phyloP scores from a whole-genome alignment of 495 filamentous ascomycete species.

The Penicillium manginii region DNA sequence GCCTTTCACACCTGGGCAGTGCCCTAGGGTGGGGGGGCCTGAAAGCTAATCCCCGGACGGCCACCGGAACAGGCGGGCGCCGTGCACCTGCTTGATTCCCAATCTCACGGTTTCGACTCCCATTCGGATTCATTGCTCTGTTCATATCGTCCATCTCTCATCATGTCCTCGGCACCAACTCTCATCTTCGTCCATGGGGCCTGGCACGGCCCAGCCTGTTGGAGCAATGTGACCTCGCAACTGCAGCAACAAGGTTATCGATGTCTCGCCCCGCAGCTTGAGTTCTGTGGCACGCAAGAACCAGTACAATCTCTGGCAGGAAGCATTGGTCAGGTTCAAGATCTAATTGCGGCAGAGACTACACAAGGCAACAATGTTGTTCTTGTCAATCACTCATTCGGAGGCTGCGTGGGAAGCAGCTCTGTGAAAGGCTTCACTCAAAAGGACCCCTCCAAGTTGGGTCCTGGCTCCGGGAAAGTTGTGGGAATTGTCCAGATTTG shows the following conservation, averaged over 20 bases:
- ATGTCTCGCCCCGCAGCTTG: slow-evolving; percentile 11
- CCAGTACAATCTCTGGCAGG: slow-evolving; percentile 9
- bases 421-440: slow-evolving; percentile 6
- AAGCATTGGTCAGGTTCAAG: slow-evolving; percentile 1
- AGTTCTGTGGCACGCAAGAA: slow-evolving; percentile 10
- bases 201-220: slow-evolving; percentile 1
- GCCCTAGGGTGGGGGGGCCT: too few relatives aligned
- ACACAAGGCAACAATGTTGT: not conserved
- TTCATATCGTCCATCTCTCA: not conserved
- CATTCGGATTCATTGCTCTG: not conserved
- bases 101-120: not conserved
- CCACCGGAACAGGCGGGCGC: too few relatives aligned
- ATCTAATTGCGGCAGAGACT: not conserved
- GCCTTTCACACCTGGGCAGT: too few relatives aligned
- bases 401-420: slow-evolving; percentile 5
- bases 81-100: not conserved
- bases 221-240: not conserved
- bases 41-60: too few relatives aligned
- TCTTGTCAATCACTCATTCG: slow-evolving; percentile 9
- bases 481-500: slow-evolving; percentile 5
- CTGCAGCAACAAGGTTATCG: slow-evolving; percentile 10
- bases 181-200: slow-evolving; percentile 4
- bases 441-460: not conserved
- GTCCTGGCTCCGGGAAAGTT: not conserved
- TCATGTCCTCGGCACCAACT: not conserved